Percentiles rank a stretch among this genome's conserved stretches.
Conservation (phyloP, 208 protist genomes). For the Trypanosoma caninum region DNA sequence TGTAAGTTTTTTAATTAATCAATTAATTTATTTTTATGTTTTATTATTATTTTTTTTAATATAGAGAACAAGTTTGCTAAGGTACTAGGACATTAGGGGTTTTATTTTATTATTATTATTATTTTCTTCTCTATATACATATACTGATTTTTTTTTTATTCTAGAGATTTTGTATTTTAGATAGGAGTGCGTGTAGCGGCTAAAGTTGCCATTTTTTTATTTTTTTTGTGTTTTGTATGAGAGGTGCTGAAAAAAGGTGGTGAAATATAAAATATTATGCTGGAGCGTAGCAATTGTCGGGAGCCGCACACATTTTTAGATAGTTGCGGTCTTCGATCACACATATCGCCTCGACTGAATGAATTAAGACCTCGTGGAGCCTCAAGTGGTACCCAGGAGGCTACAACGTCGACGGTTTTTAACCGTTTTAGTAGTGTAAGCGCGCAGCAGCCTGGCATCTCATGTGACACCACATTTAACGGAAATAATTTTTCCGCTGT, state of each 20-base stretch:
- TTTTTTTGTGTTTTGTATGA: background rate
- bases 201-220: too few species aligned
- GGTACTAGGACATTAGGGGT: too few species aligned
- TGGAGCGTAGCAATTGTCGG: constrained; percentile 7
- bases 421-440: constrained; percentile 23
- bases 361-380: background rate
- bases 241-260: background rate
- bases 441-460: constrained; percentile 12
- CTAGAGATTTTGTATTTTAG: too few species aligned
- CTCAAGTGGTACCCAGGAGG: background rate
- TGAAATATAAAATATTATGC: background rate
- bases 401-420: constrained; percentile 4
- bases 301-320: constrained; percentile 20
- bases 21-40: too few species aligned
- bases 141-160: constrained; percentile 7
- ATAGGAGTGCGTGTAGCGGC: too few species aligned
- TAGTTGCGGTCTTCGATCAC: constrained; percentile 5
- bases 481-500: background rate
- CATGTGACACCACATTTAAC: background rate
- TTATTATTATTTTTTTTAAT: too few species aligned
- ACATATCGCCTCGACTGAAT: constrained; percentile 16
- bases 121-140: background rate
- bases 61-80: too few species aligned
- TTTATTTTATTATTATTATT: too few species aligned
- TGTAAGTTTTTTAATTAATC: too few species aligned